phyloP scores from a whole-genome alignment of 441 rosid species.

The Arabidopsis hybrid region DNA sequence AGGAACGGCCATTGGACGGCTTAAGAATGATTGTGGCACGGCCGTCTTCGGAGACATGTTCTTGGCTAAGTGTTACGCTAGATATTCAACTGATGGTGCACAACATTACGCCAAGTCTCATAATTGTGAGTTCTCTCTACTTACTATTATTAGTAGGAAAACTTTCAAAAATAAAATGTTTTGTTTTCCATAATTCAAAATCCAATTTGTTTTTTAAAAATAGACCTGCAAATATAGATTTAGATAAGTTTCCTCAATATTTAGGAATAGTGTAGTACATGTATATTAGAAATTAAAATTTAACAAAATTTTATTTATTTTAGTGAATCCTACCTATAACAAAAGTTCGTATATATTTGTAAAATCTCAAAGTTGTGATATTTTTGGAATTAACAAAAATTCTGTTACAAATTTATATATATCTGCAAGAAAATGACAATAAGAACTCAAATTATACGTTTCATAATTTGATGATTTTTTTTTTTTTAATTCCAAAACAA shows the following conservation, averaged over 20 bases:
- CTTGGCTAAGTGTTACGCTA: constrained; percentile 82
- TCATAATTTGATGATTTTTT: too few relatives aligned
- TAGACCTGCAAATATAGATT: too few relatives aligned
- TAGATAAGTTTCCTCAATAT: too few relatives aligned
- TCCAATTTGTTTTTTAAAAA: too few relatives aligned
- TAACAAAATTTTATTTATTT: neutral
- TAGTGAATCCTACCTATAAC: neutral
- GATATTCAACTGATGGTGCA: constrained; percentile 65
- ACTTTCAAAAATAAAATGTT: neutral
- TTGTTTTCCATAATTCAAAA: too few relatives aligned
- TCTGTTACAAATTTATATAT: neutral
- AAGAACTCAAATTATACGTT: neutral
- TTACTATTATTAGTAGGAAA: neutral
- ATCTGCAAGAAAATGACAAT: neutral
- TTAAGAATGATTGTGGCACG: constrained; percentile 71
- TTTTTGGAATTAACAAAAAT: too few relatives aligned
- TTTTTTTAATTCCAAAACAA: too few relatives aligned
- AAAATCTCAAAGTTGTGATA: neutral
- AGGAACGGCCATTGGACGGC: constrained; percentile 66
- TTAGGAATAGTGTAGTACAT: neutral
- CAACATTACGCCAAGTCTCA: constrained; percentile 50
- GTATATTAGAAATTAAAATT: neutral
- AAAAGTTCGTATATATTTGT: neutral
- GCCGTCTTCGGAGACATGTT: constrained; percentile 79
- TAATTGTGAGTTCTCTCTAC: constrained; percentile 32